phyloP scores from a whole-genome alignment of 1,139 yeast species.

The Protomyces inouyei region DNA sequence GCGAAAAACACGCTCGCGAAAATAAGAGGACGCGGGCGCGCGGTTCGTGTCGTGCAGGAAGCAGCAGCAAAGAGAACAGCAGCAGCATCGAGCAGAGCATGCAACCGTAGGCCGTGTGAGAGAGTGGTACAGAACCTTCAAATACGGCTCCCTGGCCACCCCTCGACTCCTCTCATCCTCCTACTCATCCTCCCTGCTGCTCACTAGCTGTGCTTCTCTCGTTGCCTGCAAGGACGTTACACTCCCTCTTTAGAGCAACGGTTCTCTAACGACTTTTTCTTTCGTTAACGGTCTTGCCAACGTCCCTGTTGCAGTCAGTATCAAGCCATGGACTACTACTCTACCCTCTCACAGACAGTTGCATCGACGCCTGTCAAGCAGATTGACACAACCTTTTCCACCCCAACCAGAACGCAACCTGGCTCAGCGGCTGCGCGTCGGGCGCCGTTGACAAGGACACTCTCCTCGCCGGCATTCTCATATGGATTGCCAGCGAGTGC shows the following conservation, averaged over 20 bases:
- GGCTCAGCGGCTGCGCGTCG: not conserved
- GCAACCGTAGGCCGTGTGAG: no score
- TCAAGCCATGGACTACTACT: conserved; percentile 11
- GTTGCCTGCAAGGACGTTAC: not conserved
- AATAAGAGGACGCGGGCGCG: no score
- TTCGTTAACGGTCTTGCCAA: no score
- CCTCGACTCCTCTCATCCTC: not conserved
- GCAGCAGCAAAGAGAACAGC: no score
- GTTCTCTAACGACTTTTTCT: no score
- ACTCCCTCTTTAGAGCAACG: no score
- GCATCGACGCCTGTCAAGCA: conserved; percentile 20
- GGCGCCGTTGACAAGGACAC: conserved; percentile 17
- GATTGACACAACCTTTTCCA: conserved; percentile 16
- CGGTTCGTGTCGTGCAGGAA: no score
- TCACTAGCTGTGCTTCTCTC: not conserved
- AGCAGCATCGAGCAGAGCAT: no score
- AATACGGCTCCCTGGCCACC: not conserved
- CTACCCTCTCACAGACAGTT: not conserved
- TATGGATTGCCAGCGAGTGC: conserved; percentile 9
- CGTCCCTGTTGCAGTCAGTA: no score
- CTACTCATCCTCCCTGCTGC: not conserved
- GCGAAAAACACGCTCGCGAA: not conserved
- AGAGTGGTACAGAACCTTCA: not conserved
- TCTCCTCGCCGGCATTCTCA: conserved; percentile 22
- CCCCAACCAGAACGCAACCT: conserved; percentile 12